These are phyloP conservation scores for Trametes villosa DNA, from an alignment of 768 basidiomycete genomes.

Conservation along the genomic window DNA sequence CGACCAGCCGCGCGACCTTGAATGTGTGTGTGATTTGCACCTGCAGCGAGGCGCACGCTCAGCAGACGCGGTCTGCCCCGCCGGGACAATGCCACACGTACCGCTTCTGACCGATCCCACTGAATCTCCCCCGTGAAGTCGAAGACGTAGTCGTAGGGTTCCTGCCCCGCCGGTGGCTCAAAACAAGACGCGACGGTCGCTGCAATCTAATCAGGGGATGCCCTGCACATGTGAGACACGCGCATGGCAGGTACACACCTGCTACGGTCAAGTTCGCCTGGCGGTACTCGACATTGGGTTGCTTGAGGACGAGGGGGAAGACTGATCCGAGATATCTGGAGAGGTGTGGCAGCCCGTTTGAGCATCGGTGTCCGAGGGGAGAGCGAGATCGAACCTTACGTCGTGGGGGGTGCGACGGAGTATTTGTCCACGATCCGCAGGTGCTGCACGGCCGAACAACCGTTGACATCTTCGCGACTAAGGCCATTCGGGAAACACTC, in stretches of 20 bases:
- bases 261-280: constrained; percentile 81
- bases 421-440: constrained; percentile 77
- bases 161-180: constrained; percentile 69
- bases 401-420: constrained; percentile 74
- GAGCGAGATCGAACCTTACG: constrained; percentile 48
- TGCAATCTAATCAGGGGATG: constrained; percentile 36
- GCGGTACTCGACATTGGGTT: constrained; percentile 74
- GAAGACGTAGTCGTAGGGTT: constrained; percentile 81
- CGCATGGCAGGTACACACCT: constrained; percentile 45
- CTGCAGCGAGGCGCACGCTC: constrained; percentile 41
- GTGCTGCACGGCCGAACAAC: constrained; percentile 46
- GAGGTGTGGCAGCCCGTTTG: constrained; percentile 3
- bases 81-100: constrained; percentile 37
- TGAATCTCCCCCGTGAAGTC: constrained; percentile 84
- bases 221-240: not conserved
- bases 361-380: constrained; percentile 25
- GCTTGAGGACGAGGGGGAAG: constrained; percentile 70
- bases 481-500: constrained; percentile 29
- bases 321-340: constrained; percentile 76
- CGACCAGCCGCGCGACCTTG: constrained; percentile 67
- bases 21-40: constrained; percentile 81
- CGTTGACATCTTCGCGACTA: constrained; percentile 16
- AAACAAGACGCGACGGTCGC: constrained; percentile 72
- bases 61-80: not conserved
- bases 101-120: constrained; percentile 76